phyloP scores from a whole-genome alignment of 306 rosid genomes.

The Vigna trinervia region DNA sequence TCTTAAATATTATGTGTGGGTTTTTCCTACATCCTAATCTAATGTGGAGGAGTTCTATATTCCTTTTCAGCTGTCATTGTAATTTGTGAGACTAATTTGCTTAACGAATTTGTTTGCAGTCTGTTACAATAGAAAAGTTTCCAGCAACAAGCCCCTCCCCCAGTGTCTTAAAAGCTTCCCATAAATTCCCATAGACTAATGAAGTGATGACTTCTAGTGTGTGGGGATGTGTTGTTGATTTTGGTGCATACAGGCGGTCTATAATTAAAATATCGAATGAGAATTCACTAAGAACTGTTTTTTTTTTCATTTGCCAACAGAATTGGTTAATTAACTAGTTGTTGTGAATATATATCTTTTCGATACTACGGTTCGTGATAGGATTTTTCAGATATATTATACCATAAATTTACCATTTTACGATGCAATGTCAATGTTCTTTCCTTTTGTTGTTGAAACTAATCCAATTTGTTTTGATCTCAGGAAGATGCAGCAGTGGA shows the following conservation, averaged over 20 bases:
- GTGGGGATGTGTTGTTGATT: too few relatives aligned
- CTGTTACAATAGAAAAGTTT: neutral
- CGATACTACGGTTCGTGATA: neutral
- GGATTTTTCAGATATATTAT: too few relatives aligned
- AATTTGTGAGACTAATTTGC: neutral
- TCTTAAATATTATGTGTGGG: neutral
- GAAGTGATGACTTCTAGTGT: too few relatives aligned
- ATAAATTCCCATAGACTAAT: too few relatives aligned
- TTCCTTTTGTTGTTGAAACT: conserved; percentile 22
- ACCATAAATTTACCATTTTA: conserved; percentile 10
- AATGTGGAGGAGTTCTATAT: conserved; percentile 11
- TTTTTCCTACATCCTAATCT: neutral
- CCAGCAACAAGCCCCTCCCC: neutral
- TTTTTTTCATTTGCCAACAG: too few relatives aligned
- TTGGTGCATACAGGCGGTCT: too few relatives aligned
- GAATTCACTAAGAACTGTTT: too few relatives aligned
- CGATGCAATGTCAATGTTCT: conserved; percentile 7
- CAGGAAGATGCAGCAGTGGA: conserved; percentile 78
- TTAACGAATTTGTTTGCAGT: neutral
- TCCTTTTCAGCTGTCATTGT: conserved; percentile 21
- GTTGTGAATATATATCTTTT: neutral
- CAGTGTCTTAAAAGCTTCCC: too few relatives aligned
- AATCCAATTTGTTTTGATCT: conserved; percentile 33
- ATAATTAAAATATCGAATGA: too few relatives aligned
- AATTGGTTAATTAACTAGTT: too few relatives aligned